Percentiles rank a stretch among this genome's conserved stretches.
phyloP scores from a whole-genome alignment of 2,329 filamentous ascomycete species.

The Talaromyces sp. region DNA sequence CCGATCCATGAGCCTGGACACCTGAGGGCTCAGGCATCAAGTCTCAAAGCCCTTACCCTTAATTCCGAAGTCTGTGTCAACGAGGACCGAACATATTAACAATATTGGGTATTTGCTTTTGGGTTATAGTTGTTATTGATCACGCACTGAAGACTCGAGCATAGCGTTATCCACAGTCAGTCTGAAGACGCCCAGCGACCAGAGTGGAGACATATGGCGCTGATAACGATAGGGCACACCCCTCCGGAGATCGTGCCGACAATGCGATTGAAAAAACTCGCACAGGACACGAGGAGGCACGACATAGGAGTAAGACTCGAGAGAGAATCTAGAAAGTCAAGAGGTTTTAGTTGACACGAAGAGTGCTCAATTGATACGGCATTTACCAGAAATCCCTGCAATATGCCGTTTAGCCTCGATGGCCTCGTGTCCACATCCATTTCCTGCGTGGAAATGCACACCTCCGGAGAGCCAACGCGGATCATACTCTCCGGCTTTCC shows the following conservation, averaged over 20 bases:
- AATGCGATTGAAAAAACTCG: neutral
- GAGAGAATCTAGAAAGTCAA: neutral
- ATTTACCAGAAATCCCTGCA: neutral
- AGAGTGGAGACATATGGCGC: neutral
- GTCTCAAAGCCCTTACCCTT: neutral
- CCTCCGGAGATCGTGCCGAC: neutral
- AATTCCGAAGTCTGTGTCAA: neutral
- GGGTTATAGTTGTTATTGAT: neutral
- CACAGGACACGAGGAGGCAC: neutral
- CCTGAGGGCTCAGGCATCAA: neutral
- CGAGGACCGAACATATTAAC: neutral
- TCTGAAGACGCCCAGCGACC: neutral
- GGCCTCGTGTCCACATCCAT: constrained; percentile 1
- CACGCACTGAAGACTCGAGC: no score
- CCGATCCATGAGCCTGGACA: neutral
- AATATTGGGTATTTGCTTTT: neutral
- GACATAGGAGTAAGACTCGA: neutral
- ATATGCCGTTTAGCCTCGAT: neutral
- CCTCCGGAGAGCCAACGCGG: constrained; percentile 49
- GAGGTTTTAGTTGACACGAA: neutral
- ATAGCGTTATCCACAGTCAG: neutral
- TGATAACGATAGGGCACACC: neutral
- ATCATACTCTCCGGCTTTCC: constrained; percentile 46
- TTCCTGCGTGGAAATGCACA: constrained; percentile 45
- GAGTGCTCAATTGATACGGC: neutral